Evolutionary conservation across 2,329 filamentous ascomycete genomes (phyloP), one percentile per base, ranked within the genome.

Genomic region (Arthrobotrys musiformis): DNA sequence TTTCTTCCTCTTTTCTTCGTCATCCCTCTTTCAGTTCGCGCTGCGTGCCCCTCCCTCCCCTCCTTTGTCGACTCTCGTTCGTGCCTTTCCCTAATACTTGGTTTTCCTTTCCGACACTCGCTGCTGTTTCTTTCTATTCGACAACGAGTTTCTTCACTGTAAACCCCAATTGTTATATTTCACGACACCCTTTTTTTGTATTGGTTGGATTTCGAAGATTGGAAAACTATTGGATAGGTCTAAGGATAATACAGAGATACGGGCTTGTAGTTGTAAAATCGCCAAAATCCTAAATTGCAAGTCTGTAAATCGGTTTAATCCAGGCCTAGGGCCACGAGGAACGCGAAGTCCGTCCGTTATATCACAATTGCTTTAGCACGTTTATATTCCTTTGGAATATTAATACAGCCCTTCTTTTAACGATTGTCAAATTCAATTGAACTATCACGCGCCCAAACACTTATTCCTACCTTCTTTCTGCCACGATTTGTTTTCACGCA

Each of bases 231-330:
- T 24, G 35, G 26, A 54, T 60, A 62, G 19, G 62, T 35, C 42
- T 61, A 60, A 42, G 70, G 44, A 60, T 60, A 69, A 35, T 30
- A 69, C 44, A 19, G 69, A 70, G 33, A 58, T 76, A 76, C 66
- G 26, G 64, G 50, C 72, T 76, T 76, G 72, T 75, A 75, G 70
- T 69, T 69, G 56, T 66, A 52, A 54, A 48, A 62, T 54, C 62
- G 28, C n/a, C 37, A 48, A 60, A 69, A 70, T 26, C 33, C 19
- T 15, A 40, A 37, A 58, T 58, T 58, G 54, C 69, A 73, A 66
- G 68, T 72, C 68, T 72, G 58, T 64, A 64, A 44, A 72, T 72
- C 68, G 58, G 35, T 58, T 40, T 48, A 63, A 56, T 70, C 67
- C 67, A 60, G 54, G 22, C 17, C 42, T 28, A 50, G 44, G 50